These are phyloP conservation scores for Cenchrus fungigraminus DNA, from an alignment of 176 grass and related monocot species.

Conservation along the genomic window DNA sequence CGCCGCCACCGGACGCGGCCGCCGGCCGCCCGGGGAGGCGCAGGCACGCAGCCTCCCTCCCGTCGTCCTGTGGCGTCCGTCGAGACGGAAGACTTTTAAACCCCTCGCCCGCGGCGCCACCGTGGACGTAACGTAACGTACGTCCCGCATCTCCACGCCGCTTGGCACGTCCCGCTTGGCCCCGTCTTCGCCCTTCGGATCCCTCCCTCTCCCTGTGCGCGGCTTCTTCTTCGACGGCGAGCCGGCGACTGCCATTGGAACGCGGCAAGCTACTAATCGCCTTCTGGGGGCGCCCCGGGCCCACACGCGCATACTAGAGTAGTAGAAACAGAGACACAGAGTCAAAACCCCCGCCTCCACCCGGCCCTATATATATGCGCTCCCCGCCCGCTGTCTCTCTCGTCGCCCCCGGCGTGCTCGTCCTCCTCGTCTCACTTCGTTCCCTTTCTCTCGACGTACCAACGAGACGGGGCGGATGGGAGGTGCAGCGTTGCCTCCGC, in stretches of 20 bases:
- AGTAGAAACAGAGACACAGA: not conserved
- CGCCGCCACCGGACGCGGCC: no score
- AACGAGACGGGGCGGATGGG: conserved; percentile 16
- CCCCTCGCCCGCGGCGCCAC: not conserved
- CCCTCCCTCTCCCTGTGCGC: no score
- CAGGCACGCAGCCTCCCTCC: no score
- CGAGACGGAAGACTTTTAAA: not conserved
- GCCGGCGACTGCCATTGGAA: conserved; percentile 36
- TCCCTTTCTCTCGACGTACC: not conserved
- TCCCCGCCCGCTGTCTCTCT: not conserved
- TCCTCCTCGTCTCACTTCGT: not conserved
- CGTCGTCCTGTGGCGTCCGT: no score
- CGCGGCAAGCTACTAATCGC: conserved; percentile 28
- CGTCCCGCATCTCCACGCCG: conserved; percentile 72
- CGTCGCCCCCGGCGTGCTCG: not conserved
- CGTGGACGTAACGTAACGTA: not conserved
- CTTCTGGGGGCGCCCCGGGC: conserved; percentile 4
- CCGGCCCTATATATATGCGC: conserved; percentile 56
- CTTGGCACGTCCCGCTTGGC: conserved; percentile 73
- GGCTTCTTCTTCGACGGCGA: conserved; percentile 5
- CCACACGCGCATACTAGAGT: conserved; percentile 12
- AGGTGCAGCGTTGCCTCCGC: conserved; percentile 9
- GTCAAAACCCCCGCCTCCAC: conserved; percentile 48
- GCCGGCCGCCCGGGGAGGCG: not conserved
- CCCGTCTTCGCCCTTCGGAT: conserved; percentile 66